Percentiles rank a stretch among this genome's conserved stretches.
Evolutionary conservation across 2,329 filamentous ascomycete species (phyloP).

Genomic region (Shiraia bambusicola): DNA sequence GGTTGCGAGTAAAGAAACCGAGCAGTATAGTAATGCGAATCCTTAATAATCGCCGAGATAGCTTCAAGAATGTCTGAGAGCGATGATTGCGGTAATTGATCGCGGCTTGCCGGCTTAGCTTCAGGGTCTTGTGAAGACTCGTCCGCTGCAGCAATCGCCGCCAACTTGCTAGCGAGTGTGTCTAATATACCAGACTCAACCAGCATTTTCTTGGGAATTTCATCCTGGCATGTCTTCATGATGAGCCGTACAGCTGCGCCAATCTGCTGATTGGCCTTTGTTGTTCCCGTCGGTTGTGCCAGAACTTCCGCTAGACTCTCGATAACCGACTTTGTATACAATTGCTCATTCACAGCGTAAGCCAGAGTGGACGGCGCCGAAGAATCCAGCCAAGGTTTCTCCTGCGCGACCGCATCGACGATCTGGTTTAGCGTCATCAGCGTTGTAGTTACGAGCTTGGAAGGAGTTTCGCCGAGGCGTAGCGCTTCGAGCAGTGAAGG

Average conservation of each 20-base stretch:
- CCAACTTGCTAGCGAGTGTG: slow-evolving; percentile 72
- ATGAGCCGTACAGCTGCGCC: slow-evolving; percentile 60
- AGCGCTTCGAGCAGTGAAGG: slow-evolving; percentile 69
- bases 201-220: slow-evolving; percentile 70
- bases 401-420: slow-evolving; percentile 63
- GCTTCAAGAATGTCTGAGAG: slow-evolving; percentile 75
- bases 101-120: slow-evolving; percentile 14
- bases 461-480: slow-evolving; percentile 64
- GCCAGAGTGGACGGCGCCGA: slow-evolving; percentile 60
- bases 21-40: slow-evolving; percentile 76
- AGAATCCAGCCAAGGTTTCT: slow-evolving; percentile 54
- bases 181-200: slow-evolving; percentile 75
- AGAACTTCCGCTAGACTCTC: slow-evolving; percentile 67
- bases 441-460: slow-evolving; percentile 69
- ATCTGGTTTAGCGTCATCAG: slow-evolving; percentile 74
- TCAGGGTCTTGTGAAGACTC: slow-evolving; percentile 23
- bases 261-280: slow-evolving; percentile 63
- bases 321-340: slow-evolving; percentile 66
- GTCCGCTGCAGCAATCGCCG: slow-evolving; percentile 34
- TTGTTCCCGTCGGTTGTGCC: slow-evolving; percentile 55
- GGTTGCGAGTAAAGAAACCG: slow-evolving; percentile 54
- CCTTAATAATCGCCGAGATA: slow-evolving; percentile 71
- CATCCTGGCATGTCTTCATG: slow-evolving; percentile 66
- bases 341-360: slow-evolving; percentile 31
- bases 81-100: slow-evolving; percentile 51